Evolutionary conservation across 2,329 filamentous ascomycete species (phyloP).

Genomic region (Pseudogymnoascus sp.): DNA sequence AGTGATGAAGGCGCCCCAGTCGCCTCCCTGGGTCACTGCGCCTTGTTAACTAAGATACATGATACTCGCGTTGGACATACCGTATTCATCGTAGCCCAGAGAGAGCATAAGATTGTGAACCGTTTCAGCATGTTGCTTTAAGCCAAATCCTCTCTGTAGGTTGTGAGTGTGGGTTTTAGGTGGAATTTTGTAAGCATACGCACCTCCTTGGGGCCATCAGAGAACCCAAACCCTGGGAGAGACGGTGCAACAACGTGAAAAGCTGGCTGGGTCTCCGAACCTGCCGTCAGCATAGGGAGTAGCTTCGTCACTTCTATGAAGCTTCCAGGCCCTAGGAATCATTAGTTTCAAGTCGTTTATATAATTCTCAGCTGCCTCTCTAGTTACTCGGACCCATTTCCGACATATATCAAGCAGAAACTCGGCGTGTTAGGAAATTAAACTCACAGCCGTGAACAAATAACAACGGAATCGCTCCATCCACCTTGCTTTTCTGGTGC

Average conservation of each 20-base stretch:
- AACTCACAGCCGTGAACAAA: slow-evolving; percentile 55
- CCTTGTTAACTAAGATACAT: neutral
- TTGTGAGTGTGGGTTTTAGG: neutral
- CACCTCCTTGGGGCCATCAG: slow-evolving; percentile 23
- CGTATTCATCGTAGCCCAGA: slow-evolving; percentile 56
- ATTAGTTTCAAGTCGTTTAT: neutral
- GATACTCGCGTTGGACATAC: slow-evolving; percentile 8
- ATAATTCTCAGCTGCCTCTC: neutral
- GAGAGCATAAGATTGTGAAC: slow-evolving; percentile 61
- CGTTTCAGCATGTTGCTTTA: slow-evolving; percentile 55
- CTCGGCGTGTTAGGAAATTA: neutral
- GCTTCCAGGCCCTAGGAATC: slow-evolving; percentile 48
- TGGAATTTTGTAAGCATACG: neutral
- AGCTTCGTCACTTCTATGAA: slow-evolving; percentile 60
- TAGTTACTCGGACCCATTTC: neutral
- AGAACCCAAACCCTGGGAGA: slow-evolving; percentile 47
- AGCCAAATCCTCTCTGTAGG: slow-evolving; percentile 47
- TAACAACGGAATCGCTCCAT: slow-evolving; percentile 53
- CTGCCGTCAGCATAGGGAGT: slow-evolving; percentile 34
- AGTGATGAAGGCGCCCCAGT: slow-evolving; percentile 63
- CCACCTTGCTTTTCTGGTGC: slow-evolving; percentile 44
- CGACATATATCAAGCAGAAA: neutral
- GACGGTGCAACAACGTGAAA: slow-evolving; percentile 52
- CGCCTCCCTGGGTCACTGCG: slow-evolving; percentile 53
- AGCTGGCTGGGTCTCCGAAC: slow-evolving; percentile 31